phyloP scores from a whole-genome alignment of 2,329 filamentous ascomycete genomes.

The Cercospora sesami region DNA sequence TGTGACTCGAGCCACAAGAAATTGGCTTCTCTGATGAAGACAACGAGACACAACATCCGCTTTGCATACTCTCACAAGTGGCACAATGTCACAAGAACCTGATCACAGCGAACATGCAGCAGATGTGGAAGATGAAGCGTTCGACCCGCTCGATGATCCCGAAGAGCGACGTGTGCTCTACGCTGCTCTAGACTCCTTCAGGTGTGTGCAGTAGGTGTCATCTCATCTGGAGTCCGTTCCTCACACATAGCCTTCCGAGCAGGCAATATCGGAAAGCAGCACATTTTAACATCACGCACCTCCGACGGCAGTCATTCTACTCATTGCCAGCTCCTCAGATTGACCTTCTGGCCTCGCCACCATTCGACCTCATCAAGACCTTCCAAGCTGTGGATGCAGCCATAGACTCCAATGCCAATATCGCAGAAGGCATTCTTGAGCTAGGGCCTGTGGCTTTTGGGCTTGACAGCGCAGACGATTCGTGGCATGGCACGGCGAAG shows the following conservation, averaged over 20 bases:
- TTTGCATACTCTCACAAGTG: neutral
- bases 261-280: conserved; percentile 71
- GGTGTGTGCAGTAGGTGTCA: conserved; percentile 54
- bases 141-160: conserved; percentile 66
- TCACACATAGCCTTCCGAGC: neutral
- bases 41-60: neutral
- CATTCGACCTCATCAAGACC: conserved; percentile 78
- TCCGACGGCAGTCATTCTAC: conserved; percentile 89
- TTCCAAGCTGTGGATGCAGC: conserved; percentile 79
- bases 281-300: conserved; percentile 87
- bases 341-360: conserved; percentile 75
- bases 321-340: conserved; percentile 81
- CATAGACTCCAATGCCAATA: conserved; percentile 82
- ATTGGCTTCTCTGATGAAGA: neutral
- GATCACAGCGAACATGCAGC: neutral
- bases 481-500: conserved; percentile 72
- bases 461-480: conserved; percentile 47
- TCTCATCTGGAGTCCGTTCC: conserved; percentile 16
- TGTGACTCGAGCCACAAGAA: neutral
- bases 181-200: conserved; percentile 82
- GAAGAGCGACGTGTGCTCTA: conserved; percentile 81
- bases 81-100: neutral
- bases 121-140: neutral
- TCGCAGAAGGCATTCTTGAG: conserved; percentile 76
- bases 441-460: conserved; percentile 68